Evolutionary conservation across 164 flowering plant genomes (phyloP), one percentile per base, ranked within the genome.

Genomic region (Liquidambar formosana): DNA sequence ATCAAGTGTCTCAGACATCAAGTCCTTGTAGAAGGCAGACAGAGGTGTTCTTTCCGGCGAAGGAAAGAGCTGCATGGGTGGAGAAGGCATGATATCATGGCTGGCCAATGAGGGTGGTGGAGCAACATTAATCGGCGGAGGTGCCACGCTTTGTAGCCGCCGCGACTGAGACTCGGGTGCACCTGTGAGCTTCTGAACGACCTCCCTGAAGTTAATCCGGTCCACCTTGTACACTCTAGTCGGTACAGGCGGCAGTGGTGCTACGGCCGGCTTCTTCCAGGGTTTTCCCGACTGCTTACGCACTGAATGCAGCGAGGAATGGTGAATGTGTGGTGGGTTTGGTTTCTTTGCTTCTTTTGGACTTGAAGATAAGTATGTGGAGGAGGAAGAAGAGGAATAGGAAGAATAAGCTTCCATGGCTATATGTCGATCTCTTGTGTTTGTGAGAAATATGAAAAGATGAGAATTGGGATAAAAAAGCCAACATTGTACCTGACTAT

Each of bases 181-280:
- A 13, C 82, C 78, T 1, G 85, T 82, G 26, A 82, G 76, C 69
- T 66, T 71, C 64, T 82, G 85, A 3, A 82, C 85, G 23, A 82
- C 60, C 8, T 79, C 78, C 41, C 71, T 48, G 78, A 79, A 77
- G 69, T 82, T 71, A 2, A 56, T 18, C 10, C 79, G 66, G 2
- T 75, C 77, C 2, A 79, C 83, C 43, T 66, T 67, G 75, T 79
- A 82, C 4, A 82, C 79, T n/a, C 41, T 61, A 0, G 80, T 64
- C 18, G 69, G 73, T 5, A 44, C 53, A 1, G 79, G 79, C 5
- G 82, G 81, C 49, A 65, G 63, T 0, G 81, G 80, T 11, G 77
- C 76, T 8, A 64, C 48, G 22, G 56, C 53, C 21, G 82, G 82
- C 51, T 69, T 79, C 77, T 71, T 76, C 77, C 75, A 69, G 0